Conservation (phyloP, 805 yeast genomes). For the Metschnikowia gelsemii region DNA sequence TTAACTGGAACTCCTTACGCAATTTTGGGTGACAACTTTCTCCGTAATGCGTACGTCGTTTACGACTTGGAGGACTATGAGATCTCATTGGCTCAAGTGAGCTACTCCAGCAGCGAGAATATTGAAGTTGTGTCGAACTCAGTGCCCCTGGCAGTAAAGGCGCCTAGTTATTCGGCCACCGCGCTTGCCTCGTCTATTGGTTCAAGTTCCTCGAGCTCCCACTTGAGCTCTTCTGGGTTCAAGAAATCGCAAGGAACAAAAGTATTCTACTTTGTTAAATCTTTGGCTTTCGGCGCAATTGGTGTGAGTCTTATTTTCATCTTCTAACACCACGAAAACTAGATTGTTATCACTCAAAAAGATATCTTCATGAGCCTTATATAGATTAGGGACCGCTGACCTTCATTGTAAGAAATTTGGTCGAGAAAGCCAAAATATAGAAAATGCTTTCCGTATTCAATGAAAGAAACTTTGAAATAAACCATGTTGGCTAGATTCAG, state of each 20-base stretch:
- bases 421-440: too few species aligned
- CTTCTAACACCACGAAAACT: background rate
- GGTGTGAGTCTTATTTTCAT: slow-evolving; percentile 6
- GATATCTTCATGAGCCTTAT: too few species aligned
- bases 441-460: too few species aligned
- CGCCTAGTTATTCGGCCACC: slow-evolving; percentile 46
- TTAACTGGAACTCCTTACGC: slow-evolving; percentile 53
- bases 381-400: too few species aligned
- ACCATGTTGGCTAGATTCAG: too few species aligned
- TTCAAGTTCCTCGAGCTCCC: slow-evolving; percentile 1
- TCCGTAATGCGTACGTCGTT: slow-evolving; percentile 63
- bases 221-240: slow-evolving; percentile 1
- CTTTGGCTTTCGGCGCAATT: background rate
- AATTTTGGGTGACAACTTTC: slow-evolving; percentile 64
- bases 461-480: too few species aligned
- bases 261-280: background rate
- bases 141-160: slow-evolving; percentile 54
- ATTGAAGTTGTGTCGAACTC: slow-evolving; percentile 45
- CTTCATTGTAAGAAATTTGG: too few species aligned
- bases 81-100: slow-evolving; percentile 52
- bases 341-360: background rate
- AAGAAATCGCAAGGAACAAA: background rate
- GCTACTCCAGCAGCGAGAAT: slow-evolving; percentile 30
- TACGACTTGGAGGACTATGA: slow-evolving; percentile 58
- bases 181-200: slow-evolving; percentile 8